phyloP scores from a whole-genome alignment of 352 stramenopile species.

The Phytophthora agathidicida region DNA sequence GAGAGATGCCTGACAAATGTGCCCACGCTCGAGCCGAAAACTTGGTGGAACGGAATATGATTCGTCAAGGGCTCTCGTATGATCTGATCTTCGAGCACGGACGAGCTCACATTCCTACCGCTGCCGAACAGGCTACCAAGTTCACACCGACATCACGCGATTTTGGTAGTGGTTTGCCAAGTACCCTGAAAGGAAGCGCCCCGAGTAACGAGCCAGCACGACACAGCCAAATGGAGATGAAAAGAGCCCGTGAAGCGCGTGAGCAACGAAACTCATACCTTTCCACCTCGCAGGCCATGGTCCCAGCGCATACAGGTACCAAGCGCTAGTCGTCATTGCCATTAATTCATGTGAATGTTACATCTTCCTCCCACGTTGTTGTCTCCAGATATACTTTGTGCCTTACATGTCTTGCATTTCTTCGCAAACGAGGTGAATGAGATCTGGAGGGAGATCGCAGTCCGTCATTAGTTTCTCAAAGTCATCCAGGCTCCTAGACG shows the following conservation, averaged over 20 bases:
- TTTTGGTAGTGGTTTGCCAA: conserved; percentile 43
- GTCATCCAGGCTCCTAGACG: conserved; percentile 1
- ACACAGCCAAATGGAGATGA: conserved; percentile 49
- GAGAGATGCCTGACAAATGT: conserved; percentile 63
- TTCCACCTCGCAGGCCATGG: conserved; percentile 60
- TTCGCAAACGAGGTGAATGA: conserved; percentile 30
- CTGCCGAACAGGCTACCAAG: conserved; percentile 49
- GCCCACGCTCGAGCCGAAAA: conserved; percentile 55
- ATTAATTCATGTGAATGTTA: no score
- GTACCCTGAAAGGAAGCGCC: conserved; percentile 29
- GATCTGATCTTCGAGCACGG: conserved; percentile 81
- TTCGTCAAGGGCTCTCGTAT: conserved; percentile 68
- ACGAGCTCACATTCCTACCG: conserved; percentile 43
- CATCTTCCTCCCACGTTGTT: no score
- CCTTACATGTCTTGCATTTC: no score
- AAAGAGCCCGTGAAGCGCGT: conserved; percentile 40
- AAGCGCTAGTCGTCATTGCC: conserved; percentile 15
- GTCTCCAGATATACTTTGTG: no score
- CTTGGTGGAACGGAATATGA: conserved; percentile 49
- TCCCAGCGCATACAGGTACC: conserved; percentile 32
- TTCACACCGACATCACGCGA: conserved; percentile 67
- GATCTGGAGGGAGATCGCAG: conserved; percentile 42
- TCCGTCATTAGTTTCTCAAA: conserved; percentile 33
- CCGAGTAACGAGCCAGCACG: conserved; percentile 39
- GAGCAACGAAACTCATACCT: conserved; percentile 55